Percentiles rank a stretch among this genome's conserved stretches.
These are phyloP conservation scores for Cyathus striatus DNA, from an alignment of 768 basidiomycete species.

Conservation along the genomic window DNA sequence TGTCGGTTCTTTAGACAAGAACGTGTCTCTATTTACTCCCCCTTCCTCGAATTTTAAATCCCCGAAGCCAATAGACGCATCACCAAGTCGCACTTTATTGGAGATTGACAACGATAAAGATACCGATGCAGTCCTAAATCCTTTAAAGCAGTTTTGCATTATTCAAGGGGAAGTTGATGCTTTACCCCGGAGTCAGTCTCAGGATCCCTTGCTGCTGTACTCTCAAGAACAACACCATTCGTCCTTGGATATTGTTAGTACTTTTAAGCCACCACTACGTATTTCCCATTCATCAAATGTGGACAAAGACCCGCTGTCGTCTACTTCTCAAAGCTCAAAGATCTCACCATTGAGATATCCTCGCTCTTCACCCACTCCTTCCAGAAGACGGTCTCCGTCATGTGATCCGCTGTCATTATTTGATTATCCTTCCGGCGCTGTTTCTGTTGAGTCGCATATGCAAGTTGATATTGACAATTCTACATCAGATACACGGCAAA, in stretches of 20 bases:
- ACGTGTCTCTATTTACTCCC: too few species aligned
- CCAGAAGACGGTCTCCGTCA: conserved; percentile 9
- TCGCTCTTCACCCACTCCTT: neutral
- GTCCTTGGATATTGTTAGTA: neutral
- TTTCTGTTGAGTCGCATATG: neutral
- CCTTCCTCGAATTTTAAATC: neutral
- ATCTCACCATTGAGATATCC: neutral
- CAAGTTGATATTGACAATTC: neutral
- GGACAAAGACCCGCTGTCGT: neutral
- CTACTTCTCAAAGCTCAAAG: neutral
- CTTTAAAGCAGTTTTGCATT: neutral
- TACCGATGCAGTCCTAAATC: neutral
- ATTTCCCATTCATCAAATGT: neutral
- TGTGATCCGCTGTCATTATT: conserved; percentile 9
- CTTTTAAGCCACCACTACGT: neutral
- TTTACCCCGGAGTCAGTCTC: neutral
- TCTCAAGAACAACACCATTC: neutral
- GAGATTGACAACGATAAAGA: too few species aligned
- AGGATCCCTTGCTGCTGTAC: conserved; percentile 9
- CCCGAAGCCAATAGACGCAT: neutral
- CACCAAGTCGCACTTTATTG: too few species aligned
- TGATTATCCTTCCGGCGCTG: neutral
- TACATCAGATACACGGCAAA: neutral
- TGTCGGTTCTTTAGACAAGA: too few species aligned
- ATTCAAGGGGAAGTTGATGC: neutral